phyloP scores from a whole-genome alignment of 441 rosid species.

The Macaranga tanarius region DNA sequence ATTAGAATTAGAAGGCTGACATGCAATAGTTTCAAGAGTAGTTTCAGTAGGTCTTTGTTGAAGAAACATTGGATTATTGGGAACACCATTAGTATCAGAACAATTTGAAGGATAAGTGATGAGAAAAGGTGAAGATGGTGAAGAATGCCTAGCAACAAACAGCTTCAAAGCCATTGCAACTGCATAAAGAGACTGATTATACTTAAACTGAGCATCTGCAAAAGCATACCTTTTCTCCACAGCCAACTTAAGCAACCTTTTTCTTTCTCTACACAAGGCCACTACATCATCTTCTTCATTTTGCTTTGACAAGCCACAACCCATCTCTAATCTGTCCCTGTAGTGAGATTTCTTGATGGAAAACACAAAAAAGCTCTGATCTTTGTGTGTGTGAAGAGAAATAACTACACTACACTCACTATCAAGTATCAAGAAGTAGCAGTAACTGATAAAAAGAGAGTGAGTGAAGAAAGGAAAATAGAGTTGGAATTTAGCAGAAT shows the following conservation, averaged over 20 bases:
- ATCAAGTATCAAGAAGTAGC: not conserved
- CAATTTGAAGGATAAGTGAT: conserved; percentile 40
- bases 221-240: conserved; percentile 44
- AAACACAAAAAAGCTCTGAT: not conserved
- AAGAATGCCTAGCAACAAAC: conserved; percentile 49
- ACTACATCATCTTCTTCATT: conserved; percentile 44
- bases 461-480: not conserved
- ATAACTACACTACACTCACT: not conserved
- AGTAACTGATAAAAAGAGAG: conserved; percentile 7
- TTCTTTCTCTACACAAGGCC: conserved; percentile 49
- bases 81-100: conserved; percentile 12
- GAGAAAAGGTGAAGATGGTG: conserved; percentile 46
- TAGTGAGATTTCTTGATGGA: not conserved
- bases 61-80: conserved; percentile 31
- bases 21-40: conserved; percentile 25
- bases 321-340: conserved; percentile 33
- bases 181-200: conserved; percentile 46
- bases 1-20: conserved; percentile 24
- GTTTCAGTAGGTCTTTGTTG: conserved; percentile 36
- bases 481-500: conserved; percentile 3
- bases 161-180: conserved; percentile 49
- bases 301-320: conserved; percentile 50
- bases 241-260: conserved; percentile 42
- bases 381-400: not conserved
- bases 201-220: conserved; percentile 51